Percentiles rank a stretch among this genome's conserved stretches.
Evolutionary conservation across 768 basidiomycete species (phyloP).

Genomic region (Collybiopsis luxurians): DNA sequence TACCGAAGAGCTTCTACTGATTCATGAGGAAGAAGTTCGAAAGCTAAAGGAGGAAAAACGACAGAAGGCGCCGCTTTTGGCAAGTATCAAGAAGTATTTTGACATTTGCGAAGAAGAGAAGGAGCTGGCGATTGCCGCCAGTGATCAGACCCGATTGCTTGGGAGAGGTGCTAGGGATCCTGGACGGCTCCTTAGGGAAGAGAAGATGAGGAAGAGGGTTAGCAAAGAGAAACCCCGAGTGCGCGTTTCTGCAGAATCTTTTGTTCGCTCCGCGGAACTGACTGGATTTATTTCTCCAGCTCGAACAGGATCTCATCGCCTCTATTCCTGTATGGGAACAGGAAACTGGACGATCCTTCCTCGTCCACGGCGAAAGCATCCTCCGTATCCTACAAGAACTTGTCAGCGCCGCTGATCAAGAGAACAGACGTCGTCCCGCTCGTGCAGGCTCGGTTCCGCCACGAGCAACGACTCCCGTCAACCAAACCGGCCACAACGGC

Average conservation of each 20-base stretch:
- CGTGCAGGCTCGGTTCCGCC: slow-evolving; percentile 60
- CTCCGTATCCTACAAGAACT: slow-evolving; percentile 75
- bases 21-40: slow-evolving; percentile 84
- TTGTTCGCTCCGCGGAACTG: not conserved
- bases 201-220: slow-evolving; percentile 96
- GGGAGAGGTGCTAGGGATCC: slow-evolving; percentile 83
- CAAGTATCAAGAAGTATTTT: slow-evolving; percentile 82
- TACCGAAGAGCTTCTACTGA: slow-evolving; percentile 80
- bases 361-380: slow-evolving; percentile 82
- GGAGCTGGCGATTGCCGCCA: slow-evolving; percentile 77
- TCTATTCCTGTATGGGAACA: slow-evolving; percentile 88
- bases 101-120: slow-evolving; percentile 88
- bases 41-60: slow-evolving; percentile 82
- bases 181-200: slow-evolving; percentile 84
- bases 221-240: slow-evolving; percentile 91
- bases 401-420: slow-evolving; percentile 71
- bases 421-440: slow-evolving; percentile 46
- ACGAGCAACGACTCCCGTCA: slow-evolving; percentile 58
- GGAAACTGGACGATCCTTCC: slow-evolving; percentile 67
- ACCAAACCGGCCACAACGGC: slow-evolving; percentile 18
- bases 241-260: slow-evolving; percentile 21
- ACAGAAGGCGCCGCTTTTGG: slow-evolving; percentile 72
- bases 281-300: slow-evolving; percentile 37
- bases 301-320: slow-evolving; percentile 82
- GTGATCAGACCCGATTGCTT: slow-evolving; percentile 78